These are phyloP conservation scores for Brassica incana DNA, from an alignment of 345 rosid genomes.

Conservation along the genomic window DNA sequence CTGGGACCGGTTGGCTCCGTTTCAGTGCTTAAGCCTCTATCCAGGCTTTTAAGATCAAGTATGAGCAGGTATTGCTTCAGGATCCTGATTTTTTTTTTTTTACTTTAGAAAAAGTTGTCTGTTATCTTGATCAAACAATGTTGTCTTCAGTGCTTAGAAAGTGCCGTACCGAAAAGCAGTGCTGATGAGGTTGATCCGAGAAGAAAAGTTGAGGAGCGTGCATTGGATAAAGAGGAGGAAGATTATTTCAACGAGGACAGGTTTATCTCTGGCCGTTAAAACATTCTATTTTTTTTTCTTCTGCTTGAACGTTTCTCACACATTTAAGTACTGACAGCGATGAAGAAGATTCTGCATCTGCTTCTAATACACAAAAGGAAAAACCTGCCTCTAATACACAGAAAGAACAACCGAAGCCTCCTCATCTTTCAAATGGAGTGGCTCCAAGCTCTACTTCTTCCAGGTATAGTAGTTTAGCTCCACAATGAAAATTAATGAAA, in stretches of 20 bases:
- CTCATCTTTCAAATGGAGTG: constrained; percentile 73
- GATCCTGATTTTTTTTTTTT: neutral
- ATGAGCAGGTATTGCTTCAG: constrained; percentile 74
- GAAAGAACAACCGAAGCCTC: constrained; percentile 49
- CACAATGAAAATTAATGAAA: neutral
- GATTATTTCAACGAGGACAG: constrained; percentile 98
- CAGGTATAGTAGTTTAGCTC: constrained; percentile 53
- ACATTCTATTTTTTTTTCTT: neutral
- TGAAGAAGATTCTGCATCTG: constrained; percentile 91
- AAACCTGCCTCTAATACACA: constrained; percentile 53
- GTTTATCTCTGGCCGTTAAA: constrained; percentile 39
- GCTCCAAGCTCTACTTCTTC: constrained; percentile 51
- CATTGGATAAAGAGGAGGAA: constrained; percentile 96
- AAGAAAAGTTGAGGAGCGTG: constrained; percentile 79
- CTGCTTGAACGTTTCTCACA: constrained; percentile 21
- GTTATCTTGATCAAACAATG: constrained; percentile 10
- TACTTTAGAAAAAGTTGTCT: neutral
- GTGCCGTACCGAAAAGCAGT: constrained; percentile 52
- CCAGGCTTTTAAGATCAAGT: constrained; percentile 77
- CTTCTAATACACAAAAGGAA: constrained; percentile 54
- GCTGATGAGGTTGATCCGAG: constrained; percentile 59
- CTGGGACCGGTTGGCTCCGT: constrained; percentile 75
- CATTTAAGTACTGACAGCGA: constrained; percentile 55
- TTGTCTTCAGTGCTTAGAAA: constrained; percentile 76
- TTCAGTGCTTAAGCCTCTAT: constrained; percentile 68